These are phyloP conservation scores for Arabidopsis lyrata DNA, from an alignment of 441 rosid genomes.

Conservation along the genomic window DNA sequence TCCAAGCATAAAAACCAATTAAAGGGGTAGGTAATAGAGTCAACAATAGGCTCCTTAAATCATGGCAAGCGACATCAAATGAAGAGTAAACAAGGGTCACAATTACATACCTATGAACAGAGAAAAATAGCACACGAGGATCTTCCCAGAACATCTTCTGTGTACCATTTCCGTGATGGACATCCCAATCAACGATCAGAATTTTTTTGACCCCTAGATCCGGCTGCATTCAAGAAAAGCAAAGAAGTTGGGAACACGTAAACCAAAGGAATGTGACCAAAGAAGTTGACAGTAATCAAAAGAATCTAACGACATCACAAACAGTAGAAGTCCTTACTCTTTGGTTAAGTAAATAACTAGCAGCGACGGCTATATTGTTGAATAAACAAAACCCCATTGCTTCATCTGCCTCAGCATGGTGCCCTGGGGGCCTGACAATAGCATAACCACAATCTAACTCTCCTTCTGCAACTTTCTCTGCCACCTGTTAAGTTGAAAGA, in stretches of 20 bases:
- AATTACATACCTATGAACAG: constrained; percentile 83
- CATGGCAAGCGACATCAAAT: constrained; percentile 9
- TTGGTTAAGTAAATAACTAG: constrained; percentile 71
- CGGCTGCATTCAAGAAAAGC: constrained; percentile 49
- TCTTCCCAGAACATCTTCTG: constrained; percentile 94
- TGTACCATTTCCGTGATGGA: constrained; percentile 97
- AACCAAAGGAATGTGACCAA: background rate
- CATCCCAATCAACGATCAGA: constrained; percentile 98
- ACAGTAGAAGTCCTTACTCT: constrained; percentile 52
- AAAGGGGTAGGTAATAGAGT: background rate
- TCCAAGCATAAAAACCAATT: constrained; percentile 3
- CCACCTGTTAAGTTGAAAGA: constrained; percentile 53
- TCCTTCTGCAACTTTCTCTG: constrained; percentile 61
- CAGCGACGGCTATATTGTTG: constrained; percentile 92
- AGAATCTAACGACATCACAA: background rate
- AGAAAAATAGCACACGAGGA: constrained; percentile 92
- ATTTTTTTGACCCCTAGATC: constrained; percentile 82
- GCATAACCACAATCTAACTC: constrained; percentile 24
- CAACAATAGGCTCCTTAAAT: background rate
- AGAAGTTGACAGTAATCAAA: background rate
- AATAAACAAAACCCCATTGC: constrained; percentile 95
- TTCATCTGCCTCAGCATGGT: constrained; percentile 89
- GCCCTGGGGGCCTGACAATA: constrained; percentile 69
- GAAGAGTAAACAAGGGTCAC: constrained; percentile 20
- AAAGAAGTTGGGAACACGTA: background rate